Evolutionary conservation across 257 asterid genomes (phyloP), one percentile per base, ranked within the genome.

Genomic region (Solanum pinnatisectum): DNA sequence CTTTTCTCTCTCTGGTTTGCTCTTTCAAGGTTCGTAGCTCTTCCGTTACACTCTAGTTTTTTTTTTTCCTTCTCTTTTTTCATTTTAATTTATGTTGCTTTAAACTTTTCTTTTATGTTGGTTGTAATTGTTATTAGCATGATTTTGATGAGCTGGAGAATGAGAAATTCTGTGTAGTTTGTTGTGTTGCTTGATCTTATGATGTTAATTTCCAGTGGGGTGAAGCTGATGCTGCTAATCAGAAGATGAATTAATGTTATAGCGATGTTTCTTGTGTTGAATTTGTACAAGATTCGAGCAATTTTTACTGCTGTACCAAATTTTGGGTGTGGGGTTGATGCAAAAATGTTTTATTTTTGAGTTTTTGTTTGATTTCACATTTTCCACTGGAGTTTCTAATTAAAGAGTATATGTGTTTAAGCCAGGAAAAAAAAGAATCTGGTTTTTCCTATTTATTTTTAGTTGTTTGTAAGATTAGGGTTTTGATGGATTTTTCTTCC

Each of bases 11-110:
- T 87, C 89, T 82, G 35, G 72, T 30, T 32, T 20, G 40, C 78
- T 27, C 27, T 86, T 89, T 82, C 87, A 89, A 91, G 98, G 98
- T 93, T 91, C 72, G 94, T 87, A 89, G 76, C 90, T 36, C 74
- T 89, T 59, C 60, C 40, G 49, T 87, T 87, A 46, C 86, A 35
- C 63, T 33, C 63, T 46, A 52, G 76, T 32, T 77, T 13, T 39
- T 18, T 14, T 5, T 7, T 6, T 18, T 2, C 63, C 63, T 56
- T 18, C 23, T 56, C 10, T 56, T 20, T 67, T 87, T 4, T 40
- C 60, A 67, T 71, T 16, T 42, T 12, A 40, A 25, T 16, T 46
- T 49, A 6, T 79, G 71, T 65, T 5, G 52, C 82, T 87, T 73
- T 37, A 65, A 32, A 5, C 13, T 77, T 14, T 4, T 16, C 18